Percentiles rank a stretch among this genome's conserved stretches.
phyloP scores from a whole-genome alignment of 2,329 filamentous ascomycete species.

The Lasiodiplodia hormozganensis region DNA sequence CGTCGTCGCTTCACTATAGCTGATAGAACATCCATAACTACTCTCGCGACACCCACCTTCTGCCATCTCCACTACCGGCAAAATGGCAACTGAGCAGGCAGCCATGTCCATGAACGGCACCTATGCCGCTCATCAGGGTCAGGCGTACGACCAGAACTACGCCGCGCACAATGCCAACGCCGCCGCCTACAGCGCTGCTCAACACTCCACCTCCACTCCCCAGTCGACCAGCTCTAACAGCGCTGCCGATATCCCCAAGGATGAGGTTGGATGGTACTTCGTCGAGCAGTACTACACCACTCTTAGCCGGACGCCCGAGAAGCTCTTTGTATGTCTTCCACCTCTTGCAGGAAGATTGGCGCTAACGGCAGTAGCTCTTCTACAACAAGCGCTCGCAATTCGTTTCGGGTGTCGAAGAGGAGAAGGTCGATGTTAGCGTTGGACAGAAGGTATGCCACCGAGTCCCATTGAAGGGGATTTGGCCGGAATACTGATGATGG shows the following conservation, averaged over 20 bases:
- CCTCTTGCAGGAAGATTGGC: conserved; percentile 9
- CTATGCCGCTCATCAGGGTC: conserved; percentile 50
- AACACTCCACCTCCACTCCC: conserved; percentile 34
- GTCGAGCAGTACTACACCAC: conserved; percentile 99
- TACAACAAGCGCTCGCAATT: conserved; percentile 97
- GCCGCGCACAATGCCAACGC: conserved; percentile 35
- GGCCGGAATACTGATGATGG: neutral
- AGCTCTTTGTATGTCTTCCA: conserved; percentile 71
- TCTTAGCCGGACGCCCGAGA: conserved; percentile 90
- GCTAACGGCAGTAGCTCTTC: conserved; percentile 66
- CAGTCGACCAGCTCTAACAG: conserved; percentile 32
- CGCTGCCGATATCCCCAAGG: conserved; percentile 68
- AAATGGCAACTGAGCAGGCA: conserved; percentile 50
- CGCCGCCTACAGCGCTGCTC: conserved; percentile 39
- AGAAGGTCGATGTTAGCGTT: conserved; percentile 83
- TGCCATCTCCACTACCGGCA: conserved; percentile 5
- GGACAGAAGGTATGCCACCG: conserved; percentile 75
- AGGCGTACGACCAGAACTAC: conserved; percentile 50
- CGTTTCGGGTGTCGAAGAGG: conserved; percentile 89
- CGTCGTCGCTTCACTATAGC: conserved; percentile 10
- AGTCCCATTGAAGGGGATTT: neutral
- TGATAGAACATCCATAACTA: neutral
- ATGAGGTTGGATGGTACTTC: conserved; percentile 99
- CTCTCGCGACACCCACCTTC: conserved; percentile 16
- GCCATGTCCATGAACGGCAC: conserved; percentile 56